Percentiles rank a stretch among this genome's conserved stretches.
Conservation (phyloP, 441 rosid species). For the Isatis lusitanica region DNA sequence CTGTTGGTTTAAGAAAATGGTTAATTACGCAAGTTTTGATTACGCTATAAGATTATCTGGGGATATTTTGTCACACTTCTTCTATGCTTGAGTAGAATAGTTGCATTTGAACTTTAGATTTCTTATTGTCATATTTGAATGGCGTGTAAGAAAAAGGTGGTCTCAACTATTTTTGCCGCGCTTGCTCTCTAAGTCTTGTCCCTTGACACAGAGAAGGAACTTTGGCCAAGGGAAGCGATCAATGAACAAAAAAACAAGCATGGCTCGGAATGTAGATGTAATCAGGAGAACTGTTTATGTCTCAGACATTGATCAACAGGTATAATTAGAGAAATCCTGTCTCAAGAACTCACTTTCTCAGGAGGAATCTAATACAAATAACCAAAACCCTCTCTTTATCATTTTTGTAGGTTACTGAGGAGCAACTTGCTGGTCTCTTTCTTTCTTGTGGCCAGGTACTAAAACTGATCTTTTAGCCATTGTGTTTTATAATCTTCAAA, state of each 20-base stretch:
- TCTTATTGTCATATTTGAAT: not conserved
- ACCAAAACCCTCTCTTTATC: not conserved
- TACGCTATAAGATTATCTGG: not conserved
- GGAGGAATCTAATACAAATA: not conserved
- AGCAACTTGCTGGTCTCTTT: constrained; percentile 86
- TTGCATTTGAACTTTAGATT: not conserved
- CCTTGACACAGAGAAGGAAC: constrained; percentile 48
- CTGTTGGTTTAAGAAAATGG: not conserved
- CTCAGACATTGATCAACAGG: constrained; percentile 83
- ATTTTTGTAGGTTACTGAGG: constrained; percentile 69
- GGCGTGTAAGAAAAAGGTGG: not conserved
- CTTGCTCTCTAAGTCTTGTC: not conserved
- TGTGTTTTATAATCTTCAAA: not conserved
- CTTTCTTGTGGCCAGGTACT: constrained; percentile 73
- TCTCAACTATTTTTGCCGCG: not conserved
- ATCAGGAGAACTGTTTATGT: constrained; percentile 83
- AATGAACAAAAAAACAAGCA: constrained; percentile 56
- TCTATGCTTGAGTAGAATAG: not conserved
- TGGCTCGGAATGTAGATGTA: constrained; percentile 64
- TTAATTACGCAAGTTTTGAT: not conserved
- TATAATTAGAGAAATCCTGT: not conserved
- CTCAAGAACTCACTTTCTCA: constrained; percentile 6
- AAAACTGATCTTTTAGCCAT: not conserved
- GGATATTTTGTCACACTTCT: not conserved
- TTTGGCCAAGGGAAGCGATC: constrained; percentile 55